phyloP scores from a whole-genome alignment of 2,329 filamentous ascomycete genomes.

The Lasiodiplodia citricola region DNA sequence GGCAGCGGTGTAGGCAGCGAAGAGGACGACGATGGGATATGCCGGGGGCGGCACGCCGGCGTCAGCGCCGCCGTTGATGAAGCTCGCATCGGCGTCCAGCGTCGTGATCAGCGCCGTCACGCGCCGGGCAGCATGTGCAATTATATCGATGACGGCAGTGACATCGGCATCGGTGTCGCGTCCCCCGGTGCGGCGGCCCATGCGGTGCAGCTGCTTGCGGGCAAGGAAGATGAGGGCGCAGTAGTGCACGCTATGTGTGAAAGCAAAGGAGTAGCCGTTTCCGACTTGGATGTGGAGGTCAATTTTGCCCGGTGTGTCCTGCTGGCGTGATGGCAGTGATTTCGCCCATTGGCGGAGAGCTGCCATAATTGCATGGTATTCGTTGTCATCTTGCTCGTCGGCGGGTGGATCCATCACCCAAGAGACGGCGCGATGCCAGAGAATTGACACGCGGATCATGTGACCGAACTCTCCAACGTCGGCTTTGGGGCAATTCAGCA shows the following conservation, averaged over 20 bases:
- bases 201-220: constrained; percentile 19
- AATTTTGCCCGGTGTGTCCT: constrained; percentile 23
- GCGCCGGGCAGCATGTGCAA: not conserved
- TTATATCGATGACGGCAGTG: not conserved
- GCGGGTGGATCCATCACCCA: constrained; percentile 21
- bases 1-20: constrained; percentile 20
- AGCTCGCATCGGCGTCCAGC: constrained; percentile 6
- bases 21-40: constrained; percentile 15
- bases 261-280: constrained; percentile 21
- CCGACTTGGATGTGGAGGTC: constrained; percentile 22
- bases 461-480: constrained; percentile 21
- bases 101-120: constrained; percentile 17
- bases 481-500: not conserved
- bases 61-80: not conserved
- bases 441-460: constrained; percentile 13
- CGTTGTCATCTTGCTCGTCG: constrained; percentile 15
- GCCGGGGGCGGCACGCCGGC: not conserved
- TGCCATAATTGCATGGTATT: constrained; percentile 1
- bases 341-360: not conserved
- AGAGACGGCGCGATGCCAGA: constrained; percentile 11
- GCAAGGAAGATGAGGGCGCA: constrained; percentile 18
- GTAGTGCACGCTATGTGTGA: constrained; percentile 19
- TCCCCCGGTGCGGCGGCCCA: constrained; percentile 9
- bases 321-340: constrained; percentile 13
- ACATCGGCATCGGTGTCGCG: constrained; percentile 6